A percentile compares a stretch with the other conserved stretches of the same genome.
Evolutionary conservation across 2,329 filamentous ascomycete genomes (phyloP).

Genomic region (Clarireedia monteithiana): DNA sequence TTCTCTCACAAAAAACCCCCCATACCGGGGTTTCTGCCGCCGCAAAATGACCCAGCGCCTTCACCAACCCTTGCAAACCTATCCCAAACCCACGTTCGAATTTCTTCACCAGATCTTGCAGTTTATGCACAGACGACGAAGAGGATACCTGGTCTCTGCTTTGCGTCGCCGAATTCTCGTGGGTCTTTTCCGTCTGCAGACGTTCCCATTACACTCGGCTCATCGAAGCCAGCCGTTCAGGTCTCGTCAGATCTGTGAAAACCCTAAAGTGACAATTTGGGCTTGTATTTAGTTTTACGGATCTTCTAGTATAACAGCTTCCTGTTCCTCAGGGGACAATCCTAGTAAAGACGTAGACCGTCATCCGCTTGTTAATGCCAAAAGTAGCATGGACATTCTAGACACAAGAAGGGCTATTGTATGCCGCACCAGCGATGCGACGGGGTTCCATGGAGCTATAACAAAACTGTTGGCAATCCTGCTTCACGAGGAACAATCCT

Average conservation of each 20-base stretch:
- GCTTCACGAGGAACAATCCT: not conserved
- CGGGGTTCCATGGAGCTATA: conserved; percentile 62
- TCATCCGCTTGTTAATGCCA: conserved; percentile 62
- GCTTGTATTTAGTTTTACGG: conserved; percentile 32
- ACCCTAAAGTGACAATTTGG: conserved; percentile 73
- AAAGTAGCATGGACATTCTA: conserved; percentile 56
- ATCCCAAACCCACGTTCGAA: conserved; percentile 91
- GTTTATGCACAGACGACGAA: conserved; percentile 20
- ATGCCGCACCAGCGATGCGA: conserved; percentile 63
- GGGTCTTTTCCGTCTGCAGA: conserved; percentile 43
- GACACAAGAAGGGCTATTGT: conserved; percentile 45
- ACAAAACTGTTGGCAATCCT: not conserved
- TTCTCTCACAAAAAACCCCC: conserved; percentile 74
- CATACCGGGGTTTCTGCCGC: conserved; percentile 95
- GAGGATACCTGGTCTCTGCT: conserved; percentile 13
- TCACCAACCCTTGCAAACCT: conserved; percentile 86
- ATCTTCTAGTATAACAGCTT: conserved; percentile 81
- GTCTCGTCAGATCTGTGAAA: conserved; percentile 53
- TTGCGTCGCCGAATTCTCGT: conserved; percentile 16
- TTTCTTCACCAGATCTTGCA: conserved; percentile 80
- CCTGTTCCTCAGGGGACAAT: conserved; percentile 72
- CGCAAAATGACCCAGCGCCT: conserved; percentile 93
- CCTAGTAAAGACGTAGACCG: conserved; percentile 61
- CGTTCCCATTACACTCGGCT: conserved; percentile 51
- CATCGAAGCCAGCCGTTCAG: conserved; percentile 49